Conservation (phyloP, 768 basidiomycete genomes). For the Macrolepiota fuliginosa region DNA sequence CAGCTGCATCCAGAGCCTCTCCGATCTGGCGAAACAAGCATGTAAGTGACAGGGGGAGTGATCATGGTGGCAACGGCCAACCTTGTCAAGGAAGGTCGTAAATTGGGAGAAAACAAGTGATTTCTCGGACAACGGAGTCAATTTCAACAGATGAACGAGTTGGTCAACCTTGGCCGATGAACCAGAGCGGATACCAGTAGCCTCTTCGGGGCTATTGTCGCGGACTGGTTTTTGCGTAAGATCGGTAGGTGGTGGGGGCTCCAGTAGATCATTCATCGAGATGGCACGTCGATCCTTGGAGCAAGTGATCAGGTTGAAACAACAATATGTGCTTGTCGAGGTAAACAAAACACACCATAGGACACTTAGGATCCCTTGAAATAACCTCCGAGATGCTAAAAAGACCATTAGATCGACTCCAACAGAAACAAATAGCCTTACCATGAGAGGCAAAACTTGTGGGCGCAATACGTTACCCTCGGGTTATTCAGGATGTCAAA, state of each 20-base stretch:
- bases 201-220: constrained; percentile 37
- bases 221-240: constrained; percentile 56
- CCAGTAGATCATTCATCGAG: constrained; percentile 51
- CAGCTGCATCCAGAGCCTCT: constrained; percentile 61
- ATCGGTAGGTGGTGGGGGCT: constrained; percentile 64
- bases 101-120: constrained; percentile 90
- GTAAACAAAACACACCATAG: constrained; percentile 53
- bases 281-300: constrained; percentile 70
- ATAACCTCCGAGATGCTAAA: constrained; percentile 69
- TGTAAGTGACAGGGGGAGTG: not conserved
- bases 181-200: constrained; percentile 39
- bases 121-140: constrained; percentile 72
- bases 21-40: constrained; percentile 49
- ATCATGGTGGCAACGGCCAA: constrained; percentile 20
- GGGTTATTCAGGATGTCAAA: constrained; percentile 59
- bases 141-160: constrained; percentile 64
- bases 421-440: constrained; percentile 23
- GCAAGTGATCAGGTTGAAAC: constrained; percentile 1
- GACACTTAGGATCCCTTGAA: constrained; percentile 71
- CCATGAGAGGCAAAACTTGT: constrained; percentile 74
- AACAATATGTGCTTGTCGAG: not conserved
- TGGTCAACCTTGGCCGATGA: constrained; percentile 88
- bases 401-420: not conserved
- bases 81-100: constrained; percentile 82
- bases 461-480: constrained; percentile 71